phyloP scores from a whole-genome alignment of 2,329 filamentous ascomycete species.

The Colletotrichum sp. region DNA sequence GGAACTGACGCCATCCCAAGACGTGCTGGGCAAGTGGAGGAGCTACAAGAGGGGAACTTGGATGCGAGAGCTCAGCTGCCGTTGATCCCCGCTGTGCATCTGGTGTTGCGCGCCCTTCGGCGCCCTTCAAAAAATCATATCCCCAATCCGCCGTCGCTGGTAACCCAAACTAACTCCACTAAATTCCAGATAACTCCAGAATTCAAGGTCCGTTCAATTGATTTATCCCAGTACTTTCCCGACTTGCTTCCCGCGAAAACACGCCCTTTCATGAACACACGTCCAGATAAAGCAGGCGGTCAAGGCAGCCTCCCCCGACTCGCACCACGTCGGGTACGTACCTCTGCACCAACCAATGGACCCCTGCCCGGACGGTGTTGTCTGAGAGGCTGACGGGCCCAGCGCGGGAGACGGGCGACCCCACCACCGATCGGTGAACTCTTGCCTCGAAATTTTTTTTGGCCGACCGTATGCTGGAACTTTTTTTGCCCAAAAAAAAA shows the following conservation, averaged over 20 bases:
- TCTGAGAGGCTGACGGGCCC: constrained; percentile 8
- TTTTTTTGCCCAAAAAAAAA: not conserved
- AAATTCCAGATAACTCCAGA: not conserved
- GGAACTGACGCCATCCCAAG: constrained; percentile 12
- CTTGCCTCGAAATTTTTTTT: constrained; percentile 19
- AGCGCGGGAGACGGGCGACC: constrained; percentile 16
- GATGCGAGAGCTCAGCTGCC: not conserved
- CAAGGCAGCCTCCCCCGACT: not conserved
- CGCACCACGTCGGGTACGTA: not conserved
- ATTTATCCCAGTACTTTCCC: not conserved
- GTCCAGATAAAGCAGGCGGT: not conserved
- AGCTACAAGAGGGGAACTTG: constrained; percentile 8
- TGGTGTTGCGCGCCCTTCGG: not conserved
- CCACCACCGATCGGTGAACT: constrained; percentile 21
- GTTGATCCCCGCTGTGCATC: not conserved
- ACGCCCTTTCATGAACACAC: not conserved
- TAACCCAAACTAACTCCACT: not conserved
- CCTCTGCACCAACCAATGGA: not conserved
- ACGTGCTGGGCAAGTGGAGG: constrained; percentile 2
- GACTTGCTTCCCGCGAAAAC: not conserved
- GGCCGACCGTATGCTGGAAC: not conserved
- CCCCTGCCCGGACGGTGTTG: constrained; percentile 12
- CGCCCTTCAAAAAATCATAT: not conserved
- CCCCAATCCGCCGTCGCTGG: not conserved
- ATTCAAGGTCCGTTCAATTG: not conserved